Evolutionary conservation across 345 rosid species (phyloP).

Genomic region (Salix purpurea): DNA sequence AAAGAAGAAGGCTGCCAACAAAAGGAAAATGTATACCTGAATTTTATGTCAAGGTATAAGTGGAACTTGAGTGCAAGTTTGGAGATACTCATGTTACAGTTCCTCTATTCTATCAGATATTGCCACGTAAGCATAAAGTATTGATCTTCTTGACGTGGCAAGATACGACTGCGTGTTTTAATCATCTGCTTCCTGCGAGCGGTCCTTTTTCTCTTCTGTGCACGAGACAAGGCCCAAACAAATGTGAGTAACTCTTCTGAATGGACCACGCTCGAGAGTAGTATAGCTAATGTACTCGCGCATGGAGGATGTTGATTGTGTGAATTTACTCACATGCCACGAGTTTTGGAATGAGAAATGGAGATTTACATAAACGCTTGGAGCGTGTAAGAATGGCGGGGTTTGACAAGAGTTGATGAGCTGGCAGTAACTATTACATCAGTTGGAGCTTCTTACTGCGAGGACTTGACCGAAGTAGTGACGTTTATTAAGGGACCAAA

Average conservation of each 20-base stretch:
- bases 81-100: not conserved
- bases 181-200: not conserved
- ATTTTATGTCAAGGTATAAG: not conserved
- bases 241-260: not conserved
- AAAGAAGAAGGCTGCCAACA: too few relatives aligned
- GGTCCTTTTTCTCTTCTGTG: not conserved
- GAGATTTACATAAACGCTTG: not conserved
- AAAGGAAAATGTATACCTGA: not conserved
- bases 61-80: conserved; percentile 1
- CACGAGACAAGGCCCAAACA: not conserved
- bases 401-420: not conserved
- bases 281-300: not conserved
- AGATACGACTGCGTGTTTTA: not conserved
- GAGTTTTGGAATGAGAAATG: not conserved
- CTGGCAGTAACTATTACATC: not conserved
- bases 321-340: not conserved
- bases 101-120: not conserved
- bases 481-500: not conserved
- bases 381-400: not conserved
- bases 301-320: not conserved
- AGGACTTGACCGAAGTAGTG: not conserved
- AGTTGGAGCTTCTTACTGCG: not conserved
- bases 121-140: not conserved
- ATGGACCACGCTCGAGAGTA: too few relatives aligned
- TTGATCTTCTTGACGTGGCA: not conserved